A percentile compares a stretch with the other conserved stretches of the same genome.
These are phyloP conservation scores for Beauveria sp. DNA, from an alignment of 2,329 filamentous ascomycete species.

Conservation along the genomic window DNA sequence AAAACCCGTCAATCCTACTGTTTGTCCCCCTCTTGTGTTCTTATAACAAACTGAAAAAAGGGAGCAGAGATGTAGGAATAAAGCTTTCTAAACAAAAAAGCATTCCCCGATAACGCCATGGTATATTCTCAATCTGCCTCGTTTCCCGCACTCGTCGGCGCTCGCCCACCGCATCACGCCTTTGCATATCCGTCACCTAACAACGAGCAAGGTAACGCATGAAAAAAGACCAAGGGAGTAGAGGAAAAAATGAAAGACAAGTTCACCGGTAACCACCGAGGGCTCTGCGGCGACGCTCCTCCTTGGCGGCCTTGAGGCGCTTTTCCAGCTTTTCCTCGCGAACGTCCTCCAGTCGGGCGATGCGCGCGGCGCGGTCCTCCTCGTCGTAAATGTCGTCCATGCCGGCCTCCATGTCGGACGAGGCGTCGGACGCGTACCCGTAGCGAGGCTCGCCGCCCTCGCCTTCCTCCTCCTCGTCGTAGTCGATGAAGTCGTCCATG, in stretches of 20 bases:
- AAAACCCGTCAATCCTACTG: no score
- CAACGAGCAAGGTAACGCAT: no score
- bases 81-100: not conserved
- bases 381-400: slow-evolving; percentile 67
- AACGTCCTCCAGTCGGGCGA: slow-evolving; percentile 61
- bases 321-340: slow-evolving; percentile 56
- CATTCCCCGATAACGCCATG: slow-evolving; percentile 9
- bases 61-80: not conserved
- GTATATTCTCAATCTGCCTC: not conserved
- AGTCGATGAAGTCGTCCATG: slow-evolving; percentile 54
- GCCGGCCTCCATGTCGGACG: slow-evolving; percentile 74
- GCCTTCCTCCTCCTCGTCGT: slow-evolving; percentile 49
- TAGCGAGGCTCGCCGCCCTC: slow-evolving; percentile 31
- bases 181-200: not conserved
- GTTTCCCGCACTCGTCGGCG: not conserved
- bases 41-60: not conserved
- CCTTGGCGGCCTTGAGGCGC: slow-evolving; percentile 54
- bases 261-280: slow-evolving; percentile 18
- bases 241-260: not conserved
- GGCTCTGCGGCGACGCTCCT: slow-evolving; percentile 41
- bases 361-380: slow-evolving; percentile 53
- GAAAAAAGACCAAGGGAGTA: not conserved
- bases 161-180: not conserved
- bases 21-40: no score
- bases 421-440: slow-evolving; percentile 56